Conservation (phyloP, 2,329 filamentous ascomycete species). For the Aspergillaceae sp. region DNA sequence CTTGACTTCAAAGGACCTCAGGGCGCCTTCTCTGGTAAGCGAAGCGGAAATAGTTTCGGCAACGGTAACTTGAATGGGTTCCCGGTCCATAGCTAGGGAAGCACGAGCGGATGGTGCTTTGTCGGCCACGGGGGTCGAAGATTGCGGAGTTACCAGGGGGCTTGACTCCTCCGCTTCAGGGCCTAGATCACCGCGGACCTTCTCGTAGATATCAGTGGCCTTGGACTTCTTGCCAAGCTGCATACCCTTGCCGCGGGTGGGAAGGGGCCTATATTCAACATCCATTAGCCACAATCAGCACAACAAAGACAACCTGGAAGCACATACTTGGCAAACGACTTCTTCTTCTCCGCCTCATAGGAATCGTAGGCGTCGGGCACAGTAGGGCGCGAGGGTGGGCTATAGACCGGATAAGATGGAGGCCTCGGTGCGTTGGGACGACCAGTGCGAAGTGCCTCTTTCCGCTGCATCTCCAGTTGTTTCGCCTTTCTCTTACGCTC, state of each 20-base stretch:
- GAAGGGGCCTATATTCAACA: constrained; percentile 41
- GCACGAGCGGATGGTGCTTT: constrained; percentile 47
- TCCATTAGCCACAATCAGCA: constrained; percentile 16
- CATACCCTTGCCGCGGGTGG: constrained; percentile 93
- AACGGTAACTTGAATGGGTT: constrained; percentile 80
- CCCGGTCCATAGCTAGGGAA: constrained; percentile 63
- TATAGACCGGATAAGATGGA: constrained; percentile 83
- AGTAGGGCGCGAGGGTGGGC: constrained; percentile 63
- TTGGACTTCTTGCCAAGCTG: constrained; percentile 98
- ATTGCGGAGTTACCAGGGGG: constrained; percentile 58
- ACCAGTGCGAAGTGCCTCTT: constrained; percentile 76
- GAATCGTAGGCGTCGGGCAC: constrained; percentile 79
- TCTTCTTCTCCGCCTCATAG: constrained; percentile 97
- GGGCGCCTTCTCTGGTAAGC: constrained; percentile 74
- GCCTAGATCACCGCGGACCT: constrained; percentile 86
- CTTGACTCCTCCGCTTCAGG: constrained; percentile 65
- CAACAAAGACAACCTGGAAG: neutral
- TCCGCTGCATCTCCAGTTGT: constrained; percentile 97
- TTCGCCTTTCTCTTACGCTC: constrained; percentile 98
- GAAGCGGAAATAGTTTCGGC: constrained; percentile 86
- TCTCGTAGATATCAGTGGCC: constrained; percentile 93
- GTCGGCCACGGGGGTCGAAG: constrained; percentile 46
- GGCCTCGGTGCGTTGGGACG: constrained; percentile 61
- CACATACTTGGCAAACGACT: constrained; percentile 67
- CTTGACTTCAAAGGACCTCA: constrained; percentile 81